Conservation (phyloP, 2,329 filamentous ascomycete species). For the Canariomyces notabilis region DNA sequence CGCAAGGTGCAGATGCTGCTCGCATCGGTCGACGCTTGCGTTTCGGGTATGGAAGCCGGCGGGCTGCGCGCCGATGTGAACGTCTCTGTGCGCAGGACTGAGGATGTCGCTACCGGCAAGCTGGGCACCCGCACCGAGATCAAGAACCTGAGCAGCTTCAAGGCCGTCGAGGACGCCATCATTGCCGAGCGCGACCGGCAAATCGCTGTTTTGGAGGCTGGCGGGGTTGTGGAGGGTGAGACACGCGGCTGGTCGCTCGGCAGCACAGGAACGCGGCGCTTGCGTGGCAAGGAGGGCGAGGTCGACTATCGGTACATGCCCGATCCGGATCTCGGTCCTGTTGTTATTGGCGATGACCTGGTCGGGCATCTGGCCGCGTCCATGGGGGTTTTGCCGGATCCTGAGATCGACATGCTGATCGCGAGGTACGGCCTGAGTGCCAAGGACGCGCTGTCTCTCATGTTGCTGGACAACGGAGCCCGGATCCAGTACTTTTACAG, state of each 20-base stretch:
- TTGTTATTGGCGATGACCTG: slow-evolving; percentile 68
- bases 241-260: slow-evolving; percentile 91
- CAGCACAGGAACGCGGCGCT: slow-evolving; percentile 69
- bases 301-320: slow-evolving; percentile 99
- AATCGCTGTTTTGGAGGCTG: slow-evolving; percentile 70
- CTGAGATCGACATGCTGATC: slow-evolving; percentile 59
- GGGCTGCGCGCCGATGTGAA: slow-evolving; percentile 92
- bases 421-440: slow-evolving; percentile 61
- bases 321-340: slow-evolving; percentile 80
- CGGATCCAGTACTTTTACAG: slow-evolving; percentile 77
- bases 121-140: slow-evolving; percentile 92
- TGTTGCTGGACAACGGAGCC: slow-evolving; percentile 71
- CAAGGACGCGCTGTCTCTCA: slow-evolving; percentile 79
- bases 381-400: slow-evolving; percentile 68
- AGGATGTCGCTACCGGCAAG: slow-evolving; percentile 33
- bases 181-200: slow-evolving; percentile 86
- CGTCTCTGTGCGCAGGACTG: slow-evolving; percentile 69
- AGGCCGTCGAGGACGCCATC: slow-evolving; percentile 91
- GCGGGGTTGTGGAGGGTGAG: slow-evolving; percentile 73
- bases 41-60: slow-evolving; percentile 87
- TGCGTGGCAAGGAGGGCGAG: slow-evolving; percentile 92
- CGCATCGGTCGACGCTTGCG: slow-evolving; percentile 75
- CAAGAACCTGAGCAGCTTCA: slow-evolving; percentile 94
- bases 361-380: slow-evolving; percentile 57
- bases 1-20: slow-evolving; percentile 82